phyloP scores from a whole-genome alignment of 2,329 filamentous ascomycete species.

The Trichoderma hamatum region DNA sequence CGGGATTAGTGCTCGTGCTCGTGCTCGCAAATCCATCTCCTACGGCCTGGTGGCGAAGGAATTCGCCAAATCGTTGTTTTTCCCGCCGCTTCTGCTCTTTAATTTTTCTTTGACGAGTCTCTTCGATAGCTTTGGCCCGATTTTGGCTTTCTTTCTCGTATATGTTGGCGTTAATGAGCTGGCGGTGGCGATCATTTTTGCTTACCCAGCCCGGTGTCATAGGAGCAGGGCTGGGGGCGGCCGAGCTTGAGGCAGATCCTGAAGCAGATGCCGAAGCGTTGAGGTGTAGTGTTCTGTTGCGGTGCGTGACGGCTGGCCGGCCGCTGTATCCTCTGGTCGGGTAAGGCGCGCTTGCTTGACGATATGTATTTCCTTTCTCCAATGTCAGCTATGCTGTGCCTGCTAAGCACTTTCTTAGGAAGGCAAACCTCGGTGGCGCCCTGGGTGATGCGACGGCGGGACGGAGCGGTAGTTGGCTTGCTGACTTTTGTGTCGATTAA shows the following conservation, averaged over 20 bases:
- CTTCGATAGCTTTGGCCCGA: constrained; percentile 71
- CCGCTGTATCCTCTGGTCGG: constrained; percentile 41
- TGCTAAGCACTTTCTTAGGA: background rate
- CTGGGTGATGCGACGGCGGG: constrained; percentile 34
- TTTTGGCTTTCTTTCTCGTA: constrained; percentile 74
- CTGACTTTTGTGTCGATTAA: constrained; percentile 76
- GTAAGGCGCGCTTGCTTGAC: constrained; percentile 41
- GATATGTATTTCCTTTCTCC: constrained; percentile 39
- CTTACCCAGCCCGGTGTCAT: constrained; percentile 61
- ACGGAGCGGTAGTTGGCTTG: constrained; percentile 47
- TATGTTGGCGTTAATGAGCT: constrained; percentile 79
- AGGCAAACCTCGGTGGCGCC: constrained; percentile 44
- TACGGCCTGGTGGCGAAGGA: constrained; percentile 37
- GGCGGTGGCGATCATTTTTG: constrained; percentile 74
- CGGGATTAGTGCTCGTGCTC: constrained; percentile 33
- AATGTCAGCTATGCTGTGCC: constrained; percentile 23
- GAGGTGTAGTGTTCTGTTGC: constrained; percentile 64
- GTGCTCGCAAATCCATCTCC: constrained; percentile 32
- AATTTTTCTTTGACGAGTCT: constrained; percentile 63
- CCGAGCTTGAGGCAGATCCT: constrained; percentile 43
- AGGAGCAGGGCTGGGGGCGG: constrained; percentile 40
- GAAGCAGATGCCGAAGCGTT: constrained; percentile 49
- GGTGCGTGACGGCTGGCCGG: constrained; percentile 44
- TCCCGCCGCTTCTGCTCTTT: constrained; percentile 59
- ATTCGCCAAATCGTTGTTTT: constrained; percentile 56